Base-by-base conservation (phyloP, 2,329 filamentous ascomycete species). In the Tolypocladium amazonense region DNA sequence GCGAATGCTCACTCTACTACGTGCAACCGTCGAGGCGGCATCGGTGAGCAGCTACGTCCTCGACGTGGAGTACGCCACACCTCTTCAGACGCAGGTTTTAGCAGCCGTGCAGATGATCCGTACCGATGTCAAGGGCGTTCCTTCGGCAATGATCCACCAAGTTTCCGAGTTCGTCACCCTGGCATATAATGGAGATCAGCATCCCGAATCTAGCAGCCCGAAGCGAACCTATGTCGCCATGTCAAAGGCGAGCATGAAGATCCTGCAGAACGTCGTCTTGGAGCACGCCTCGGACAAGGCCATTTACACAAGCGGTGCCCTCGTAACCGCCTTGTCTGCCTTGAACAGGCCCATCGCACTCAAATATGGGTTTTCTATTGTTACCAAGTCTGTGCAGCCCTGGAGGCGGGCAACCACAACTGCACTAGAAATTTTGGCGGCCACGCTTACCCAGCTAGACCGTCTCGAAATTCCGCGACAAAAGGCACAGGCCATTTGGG, bases 141-240 rank as follows among this genome's bases (percentile, higher is more conserved):
- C 89, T 0, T 82, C 87, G 0, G 82, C 82, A n/a, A 75, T 96
- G 66, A 80, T 92, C 57, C 77, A 77, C 0, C 82, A 89, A 59
- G 81, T 92, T 12, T 84, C 90, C 1, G 83, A 89, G 56, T 85
- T 96, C 61, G 81, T 86, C 11, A 81, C 84, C 2, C 77, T 96
- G 39, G 88, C 90, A 1, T 92, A 90, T 65, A 73, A 77, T 0
- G 70, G 73, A 60, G 68, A 75, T 60, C 59, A 68, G 62, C 27
- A 72, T 62, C 59, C 74, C 63, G 65, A 65, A 15, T 72, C 76
- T 15, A 64, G 58, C 3, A 56, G 68, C 1, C 68, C 75, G 57
- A 85, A 85, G 60, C 88, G 90, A 8, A 96, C 91, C 0, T 97
- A 92, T 69, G 86, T 99, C 59, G 93, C 94, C 39, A 83, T 97